Evolutionary conservation across 2,329 filamentous ascomycete genomes (phyloP), one percentile per base, ranked within the genome.

Genomic region (Chaetomium strumarium): DNA sequence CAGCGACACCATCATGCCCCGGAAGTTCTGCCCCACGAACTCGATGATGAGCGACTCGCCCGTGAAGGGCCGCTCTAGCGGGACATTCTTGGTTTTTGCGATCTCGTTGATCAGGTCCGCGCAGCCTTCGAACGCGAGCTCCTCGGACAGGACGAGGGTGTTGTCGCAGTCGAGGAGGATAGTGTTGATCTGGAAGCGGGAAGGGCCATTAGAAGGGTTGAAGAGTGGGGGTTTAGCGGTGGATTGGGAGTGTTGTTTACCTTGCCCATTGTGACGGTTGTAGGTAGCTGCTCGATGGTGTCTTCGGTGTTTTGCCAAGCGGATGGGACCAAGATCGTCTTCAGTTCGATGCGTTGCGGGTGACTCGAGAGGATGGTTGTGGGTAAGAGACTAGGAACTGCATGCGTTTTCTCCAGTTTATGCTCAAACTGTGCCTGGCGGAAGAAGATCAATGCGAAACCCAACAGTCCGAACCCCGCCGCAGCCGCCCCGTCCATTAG

Each of bases 11-110:
- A 95, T 84, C 88, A 95, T 95, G 71, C 89, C 88, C 62, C 90
- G 88, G 80, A 95, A 96, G 79, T 95, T 95, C 70, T 93, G 86
- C 63, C 91, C 90, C 62, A 96, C 89, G 65, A 95, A 96, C 73
- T 95, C 88, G 62, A 78, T 75, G 72, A 95, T 88, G 58, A 96
- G 84, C 55, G 83, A 78, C 44, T 84, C 80, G 65, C 86, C 86
- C 4, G 87, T 90, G 76, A 95, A 96, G 67, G 79, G 81, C 62
- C 81, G 76, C 30, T 69, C 60, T 55, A 63, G 55, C 24, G 76
- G 65, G 63, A 89, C 75, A 63, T 77, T 73, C 65, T 85, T 78
- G 65, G 79, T 78, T 62, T 78, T 76, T 68, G 92, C 83, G 68
- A 95, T 88, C 70, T 90, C 77, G 74, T 96, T 96, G 76, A 90